Evolutionary conservation across 2,329 filamentous ascomycete species (phyloP).

Genomic region (Botrytis pseudocinerea): DNA sequence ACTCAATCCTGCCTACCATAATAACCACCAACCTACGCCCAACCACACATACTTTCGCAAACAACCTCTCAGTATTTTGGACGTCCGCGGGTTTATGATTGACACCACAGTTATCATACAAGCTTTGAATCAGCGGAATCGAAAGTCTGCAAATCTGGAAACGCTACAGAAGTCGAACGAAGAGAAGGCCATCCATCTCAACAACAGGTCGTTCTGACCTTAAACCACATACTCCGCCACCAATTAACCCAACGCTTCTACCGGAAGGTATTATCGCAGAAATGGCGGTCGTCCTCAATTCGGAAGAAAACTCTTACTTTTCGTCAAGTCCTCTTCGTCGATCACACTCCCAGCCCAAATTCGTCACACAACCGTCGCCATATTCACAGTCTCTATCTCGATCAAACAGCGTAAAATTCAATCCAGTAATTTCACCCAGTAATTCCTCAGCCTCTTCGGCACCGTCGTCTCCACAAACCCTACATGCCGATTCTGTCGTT

Average conservation of each 20-base stretch:
- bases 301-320: conserved; percentile 60
- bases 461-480: conserved; percentile 56
- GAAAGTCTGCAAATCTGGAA: neutral
- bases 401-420: conserved; percentile 42
- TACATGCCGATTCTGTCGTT: conserved; percentile 52
- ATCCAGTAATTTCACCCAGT: conserved; percentile 33
- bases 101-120: neutral
- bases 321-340: conserved; percentile 55
- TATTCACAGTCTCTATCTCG: conserved; percentile 49
- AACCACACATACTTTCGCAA: conserved; percentile 6
- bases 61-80: neutral
- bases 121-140: neutral
- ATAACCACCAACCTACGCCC: neutral
- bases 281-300: conserved; percentile 42
- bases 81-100: conserved; percentile 9
- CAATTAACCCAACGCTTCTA: neutral
- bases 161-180: conserved; percentile 2
- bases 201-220: conserved; percentile 18
- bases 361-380: conserved; percentile 52
- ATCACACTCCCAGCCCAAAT: conserved; percentile 62
- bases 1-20: neutral
- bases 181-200: conserved; percentile 9
- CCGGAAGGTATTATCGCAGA: conserved; percentile 19
- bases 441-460: conserved; percentile 49
- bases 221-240: conserved; percentile 17